phyloP scores from a whole-genome alignment of 192 early-diverging fungal species.

The Pilaira anomala region DNA sequence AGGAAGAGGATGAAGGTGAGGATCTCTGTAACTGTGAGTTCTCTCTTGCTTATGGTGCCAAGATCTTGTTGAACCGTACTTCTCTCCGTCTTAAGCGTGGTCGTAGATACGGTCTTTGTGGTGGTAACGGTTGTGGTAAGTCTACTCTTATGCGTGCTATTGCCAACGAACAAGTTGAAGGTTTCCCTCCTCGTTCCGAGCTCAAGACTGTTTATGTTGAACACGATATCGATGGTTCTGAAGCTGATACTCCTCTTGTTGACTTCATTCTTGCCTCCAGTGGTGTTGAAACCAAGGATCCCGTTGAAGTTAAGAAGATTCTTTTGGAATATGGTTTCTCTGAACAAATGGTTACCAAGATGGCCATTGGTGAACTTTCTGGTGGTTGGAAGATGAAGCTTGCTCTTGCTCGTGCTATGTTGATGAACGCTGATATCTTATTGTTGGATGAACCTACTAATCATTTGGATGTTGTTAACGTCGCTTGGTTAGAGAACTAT shows the following conservation, averaged over 20 bases:
- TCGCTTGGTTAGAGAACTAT: slow-evolving; percentile 66
- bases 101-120: slow-evolving; percentile 79
- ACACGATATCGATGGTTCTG: slow-evolving; percentile 70
- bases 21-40: slow-evolving; percentile 73
- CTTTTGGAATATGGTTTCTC: slow-evolving; percentile 68
- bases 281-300: slow-evolving; percentile 56
- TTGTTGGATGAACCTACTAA: slow-evolving; percentile 86
- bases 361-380: slow-evolving; percentile 71
- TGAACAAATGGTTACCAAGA: slow-evolving; percentile 55
- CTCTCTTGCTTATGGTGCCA: slow-evolving; percentile 84
- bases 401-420: slow-evolving; percentile 81
- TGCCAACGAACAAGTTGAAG: slow-evolving; percentile 76
- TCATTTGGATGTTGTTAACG: slow-evolving; percentile 73
- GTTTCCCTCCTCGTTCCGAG: slow-evolving; percentile 73
- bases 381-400: slow-evolving; percentile 93
- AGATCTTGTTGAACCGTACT: slow-evolving; percentile 74
- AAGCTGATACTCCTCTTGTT: slow-evolving; percentile 65
- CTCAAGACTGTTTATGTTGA: slow-evolving; percentile 80
- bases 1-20: slow-evolving; percentile 55
- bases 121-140: slow-evolving; percentile 84
- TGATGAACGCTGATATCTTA: slow-evolving; percentile 81
- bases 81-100: slow-evolving; percentile 65
- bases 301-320: slow-evolving; percentile 41
- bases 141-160: slow-evolving; percentile 86
- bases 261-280: slow-evolving; percentile 65